Conservation (phyloP, 2,329 filamentous ascomycete genomes). For the Monosporascus sp. region DNA sequence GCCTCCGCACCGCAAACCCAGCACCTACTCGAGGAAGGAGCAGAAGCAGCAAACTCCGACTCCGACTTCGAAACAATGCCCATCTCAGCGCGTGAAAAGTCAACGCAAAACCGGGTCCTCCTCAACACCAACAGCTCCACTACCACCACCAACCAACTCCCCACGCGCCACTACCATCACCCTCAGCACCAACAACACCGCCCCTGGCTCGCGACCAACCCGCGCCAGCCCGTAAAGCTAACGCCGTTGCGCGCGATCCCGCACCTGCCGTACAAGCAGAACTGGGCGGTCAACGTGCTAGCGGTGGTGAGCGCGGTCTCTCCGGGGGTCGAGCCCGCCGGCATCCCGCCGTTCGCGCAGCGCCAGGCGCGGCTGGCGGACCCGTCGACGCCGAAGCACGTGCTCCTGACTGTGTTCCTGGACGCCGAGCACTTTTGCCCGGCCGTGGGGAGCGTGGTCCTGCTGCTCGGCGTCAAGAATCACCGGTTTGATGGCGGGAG, state of each 20-base stretch:
- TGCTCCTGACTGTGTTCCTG: conserved; percentile 50
- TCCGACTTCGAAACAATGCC: conserved; percentile 34
- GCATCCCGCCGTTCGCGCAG: conserved; percentile 45
- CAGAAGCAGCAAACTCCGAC: conserved; percentile 13
- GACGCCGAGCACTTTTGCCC: conserved; percentile 47
- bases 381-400: conserved; percentile 46
- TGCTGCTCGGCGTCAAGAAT: conserved; percentile 53
- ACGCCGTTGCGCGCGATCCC: conserved; percentile 46
- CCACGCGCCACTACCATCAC: neutral
- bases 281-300: conserved; percentile 53
- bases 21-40: conserved; percentile 14
- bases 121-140: conserved; percentile 2
- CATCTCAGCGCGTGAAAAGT: conserved; percentile 16
- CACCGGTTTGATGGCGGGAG: conserved; percentile 47
- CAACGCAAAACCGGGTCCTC: conserved; percentile 14
- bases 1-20: neutral
- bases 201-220: conserved; percentile 17
- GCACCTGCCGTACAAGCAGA: conserved; percentile 50
- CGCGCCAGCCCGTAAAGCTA: conserved; percentile 43
- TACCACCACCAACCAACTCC: neutral
- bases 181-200: conserved; percentile 6
- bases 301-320: conserved; percentile 43
- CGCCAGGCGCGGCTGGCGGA: conserved; percentile 48
- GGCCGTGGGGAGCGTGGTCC: conserved; percentile 41
- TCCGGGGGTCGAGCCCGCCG: conserved; percentile 41